A percentile compares a stretch with the other conserved stretches of the same genome.
These are phyloP conservation scores for Peribolospora kevripleyi DNA, from an alignment of 768 basidiomycete genomes.

Conservation along the genomic window DNA sequence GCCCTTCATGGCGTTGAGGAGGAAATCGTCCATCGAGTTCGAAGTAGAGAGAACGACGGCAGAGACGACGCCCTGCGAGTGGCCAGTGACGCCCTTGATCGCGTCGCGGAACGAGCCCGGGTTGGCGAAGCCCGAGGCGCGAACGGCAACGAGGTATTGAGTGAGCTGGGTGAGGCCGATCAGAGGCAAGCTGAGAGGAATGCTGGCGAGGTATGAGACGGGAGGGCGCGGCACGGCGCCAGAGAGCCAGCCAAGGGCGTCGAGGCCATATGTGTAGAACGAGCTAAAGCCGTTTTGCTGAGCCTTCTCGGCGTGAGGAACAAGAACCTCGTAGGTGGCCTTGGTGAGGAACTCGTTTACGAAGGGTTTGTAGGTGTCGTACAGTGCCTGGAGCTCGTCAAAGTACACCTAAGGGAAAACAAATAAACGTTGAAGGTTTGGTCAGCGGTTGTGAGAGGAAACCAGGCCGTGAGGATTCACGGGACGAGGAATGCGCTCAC, in stretches of 20 bases:
- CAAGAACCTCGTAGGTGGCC: slow-evolving; percentile 41
- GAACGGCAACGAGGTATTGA: slow-evolving; percentile 66
- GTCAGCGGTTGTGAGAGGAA: background rate
- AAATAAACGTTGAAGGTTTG: background rate
- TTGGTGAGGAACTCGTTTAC: slow-evolving; percentile 41
- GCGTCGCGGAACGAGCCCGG: slow-evolving; percentile 32
- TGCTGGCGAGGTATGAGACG: slow-evolving; percentile 62
- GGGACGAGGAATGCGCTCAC: too few relatives aligned
- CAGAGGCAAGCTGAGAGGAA: slow-evolving; percentile 81
- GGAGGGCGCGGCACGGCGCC: slow-evolving; percentile 47
- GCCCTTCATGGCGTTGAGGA: slow-evolving; percentile 53
- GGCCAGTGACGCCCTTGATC: slow-evolving; percentile 73
- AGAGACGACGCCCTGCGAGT: slow-evolving; percentile 89
- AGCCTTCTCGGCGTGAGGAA: slow-evolving; percentile 40
- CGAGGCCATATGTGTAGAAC: slow-evolving; percentile 57
- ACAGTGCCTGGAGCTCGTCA: slow-evolving; percentile 72
- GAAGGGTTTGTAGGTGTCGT: slow-evolving; percentile 75
- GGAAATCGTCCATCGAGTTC: slow-evolving; percentile 34
- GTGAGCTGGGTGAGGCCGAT: slow-evolving; percentile 89
- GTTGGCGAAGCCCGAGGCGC: slow-evolving; percentile 38
- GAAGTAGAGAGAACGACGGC: slow-evolving; percentile 75
- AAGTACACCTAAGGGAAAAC: slow-evolving; percentile 42
- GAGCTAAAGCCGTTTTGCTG: slow-evolving; percentile 27
- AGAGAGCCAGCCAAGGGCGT: slow-evolving; percentile 62
- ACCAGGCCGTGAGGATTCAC: too few relatives aligned